A percentile compares a stretch with the other conserved stretches of the same genome.
Conservation (phyloP, 2,329 filamentous ascomycete genomes). For the Alternaria burnsii region DNA sequence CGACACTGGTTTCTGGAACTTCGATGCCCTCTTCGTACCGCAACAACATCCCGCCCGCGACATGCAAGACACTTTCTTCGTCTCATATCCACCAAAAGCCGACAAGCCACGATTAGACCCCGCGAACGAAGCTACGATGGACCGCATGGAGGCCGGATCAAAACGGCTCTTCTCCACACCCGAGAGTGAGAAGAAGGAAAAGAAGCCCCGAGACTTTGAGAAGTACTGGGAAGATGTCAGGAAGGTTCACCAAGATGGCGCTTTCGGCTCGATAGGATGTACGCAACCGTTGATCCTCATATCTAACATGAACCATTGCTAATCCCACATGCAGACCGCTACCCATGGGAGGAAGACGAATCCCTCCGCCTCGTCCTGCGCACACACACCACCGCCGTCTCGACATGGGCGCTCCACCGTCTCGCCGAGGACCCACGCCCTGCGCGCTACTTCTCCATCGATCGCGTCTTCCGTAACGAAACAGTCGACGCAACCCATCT, state of each 20-base stretch:
- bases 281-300: not conserved
- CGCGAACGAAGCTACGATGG: constrained; percentile 55
- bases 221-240: constrained; percentile 89
- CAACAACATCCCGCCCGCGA: constrained; percentile 98
- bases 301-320: not conserved
- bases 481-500: constrained; percentile 96
- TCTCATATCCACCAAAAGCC: constrained; percentile 83
- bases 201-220: constrained; percentile 71
- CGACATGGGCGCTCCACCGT: constrained; percentile 88
- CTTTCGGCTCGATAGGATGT: constrained; percentile 91
- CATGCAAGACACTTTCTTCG: constrained; percentile 98
- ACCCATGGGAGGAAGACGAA: constrained; percentile 90
- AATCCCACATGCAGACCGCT: constrained; percentile 66
- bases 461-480: constrained; percentile 97
- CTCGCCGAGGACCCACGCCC: constrained; percentile 83
- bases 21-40: constrained; percentile 94
- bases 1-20: constrained; percentile 99
- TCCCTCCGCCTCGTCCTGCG: constrained; percentile 86
- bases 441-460: constrained; percentile 98
- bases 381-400: constrained; percentile 95
- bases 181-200: constrained; percentile 61
- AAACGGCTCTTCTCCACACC: constrained; percentile 64
- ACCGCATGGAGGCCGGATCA: constrained; percentile 59
- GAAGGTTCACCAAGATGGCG: constrained; percentile 87
- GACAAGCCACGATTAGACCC: constrained; percentile 70